Base-by-base conservation (phyloP, 108 stramenopile genomes). In the Nannochloropsis gaditana region DNA sequence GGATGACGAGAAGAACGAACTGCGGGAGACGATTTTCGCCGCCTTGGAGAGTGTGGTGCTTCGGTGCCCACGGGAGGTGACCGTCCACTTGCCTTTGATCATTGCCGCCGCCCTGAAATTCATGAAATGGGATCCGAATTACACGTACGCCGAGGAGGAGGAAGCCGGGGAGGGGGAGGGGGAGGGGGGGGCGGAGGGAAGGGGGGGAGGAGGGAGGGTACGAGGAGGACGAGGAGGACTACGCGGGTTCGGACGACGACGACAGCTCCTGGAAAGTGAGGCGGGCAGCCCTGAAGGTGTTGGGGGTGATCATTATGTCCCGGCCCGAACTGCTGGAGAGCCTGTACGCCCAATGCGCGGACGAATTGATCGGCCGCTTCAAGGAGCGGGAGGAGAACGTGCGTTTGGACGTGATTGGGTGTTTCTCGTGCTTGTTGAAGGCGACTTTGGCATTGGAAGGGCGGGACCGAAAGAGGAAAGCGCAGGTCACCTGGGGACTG, bases 321-420 rank as follows among this genome's bases (percentile, higher is more conserved):
- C 88, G 89, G 43, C 84, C 91, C 17, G 91, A 90, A 87, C 41
- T 82, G 50, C 82, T 91, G 41, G 21, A 83, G 21, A 79, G 45
- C 44, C 80, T 91, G 15, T 91, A 88, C 88, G 43, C 21, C 85
- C 90, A 94, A 91, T 95, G 94, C 41, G 90, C 92, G 44, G 87
- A 87, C 80, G 87, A 94, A 2, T 94, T 94, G 94, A 92, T 91
- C 43, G 89, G 84, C 31, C 79, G 87, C 44, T 94, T 91, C 88
- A 91, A 95, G 89, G 98, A 99, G 91, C 93, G 98, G 9, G 98
- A 99, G 87, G 98, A 99, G 88, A 99, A 97, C 89, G 97, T 97
- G 84, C 96, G 96, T 47, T 94, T 96, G 21, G 98, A 94, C 85
- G 91, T 96, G 43, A 91, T 98, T 84, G 94, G 93, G 44, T 95